Base-by-base conservation (phyloP, 108 stramenopile genomes). In the Fragilaria radians region DNA sequence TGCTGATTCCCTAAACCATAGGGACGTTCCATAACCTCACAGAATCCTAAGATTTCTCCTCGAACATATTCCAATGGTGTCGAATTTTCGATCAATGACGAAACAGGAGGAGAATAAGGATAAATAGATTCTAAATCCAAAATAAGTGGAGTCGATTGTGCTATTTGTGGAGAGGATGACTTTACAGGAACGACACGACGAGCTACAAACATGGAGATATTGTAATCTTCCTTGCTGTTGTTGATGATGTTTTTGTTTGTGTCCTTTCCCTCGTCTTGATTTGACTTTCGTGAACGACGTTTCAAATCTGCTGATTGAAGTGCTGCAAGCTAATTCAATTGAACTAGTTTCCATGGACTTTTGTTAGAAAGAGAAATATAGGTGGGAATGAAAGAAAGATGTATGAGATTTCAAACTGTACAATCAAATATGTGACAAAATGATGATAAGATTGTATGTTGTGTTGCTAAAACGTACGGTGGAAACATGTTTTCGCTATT, bases 1-100 rank as follows among this genome's bases (percentile, higher is more conserved):
- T n/a, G n/a, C n/a, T n/a, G n/a, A n/a, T n/a, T n/a, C 25, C 18
- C 82, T 36, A 91, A 60, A 23, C 89, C 85, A 56, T 85, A 91
- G n/a, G 68, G 75, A 61, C 72, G 71, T 58, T 76, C 70, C 18
- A 73, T 77, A 28, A 91, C 77, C 61, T 91, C 89, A 23, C 74
- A 73, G 65, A 87, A 91, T 0, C 86, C 89, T 18, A 91, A 55
- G 0, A 91, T 58, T 28, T 91, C 84, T 25, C 84, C 86, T n/a
- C 63, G 54, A 4, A 78, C 63, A 27, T 67, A 86, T 24, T 64
- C 70, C 17, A 24, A 28, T 22, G 59, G 48, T 0, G 0, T 49
- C 28, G 51, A 63, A 32, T 72, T 67, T 9, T 59, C 26, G 17
- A 28, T 45, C 18, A 34, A 34, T n/a, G n/a, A n/a, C n/a, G n/a